Base-by-base conservation (phyloP, 2,329 filamentous ascomycete genomes). In the Graphilbum fragrans region DNA sequence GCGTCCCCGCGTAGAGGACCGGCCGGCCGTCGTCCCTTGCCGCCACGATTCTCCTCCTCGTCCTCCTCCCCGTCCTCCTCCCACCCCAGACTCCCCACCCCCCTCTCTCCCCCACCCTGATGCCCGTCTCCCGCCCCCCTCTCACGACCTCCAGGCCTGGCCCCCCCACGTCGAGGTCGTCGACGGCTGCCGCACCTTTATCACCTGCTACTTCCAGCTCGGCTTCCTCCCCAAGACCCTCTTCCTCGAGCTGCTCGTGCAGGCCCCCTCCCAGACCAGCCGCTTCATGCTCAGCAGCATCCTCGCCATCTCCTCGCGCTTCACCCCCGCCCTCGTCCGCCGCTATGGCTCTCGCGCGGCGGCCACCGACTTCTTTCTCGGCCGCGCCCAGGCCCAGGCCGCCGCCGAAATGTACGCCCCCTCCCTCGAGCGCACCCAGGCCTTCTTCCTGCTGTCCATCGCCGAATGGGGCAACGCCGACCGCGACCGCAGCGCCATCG, bases 371-470 rank as follows among this genome's bases (percentile, higher is more conserved):
- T 65, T 61, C 38, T 76, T 74, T 47, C 67, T 72, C 60, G 63
- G 65, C 23, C 62, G 62, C 22, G 70, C 70, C 1, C 63, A 66
- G 14, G 51, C 51, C 25, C 54, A 73, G 7, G 69, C 70, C 1
- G 50, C 65, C 20, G 55, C 56, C 20, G 68, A 74, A 46, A 55
- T 76, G 29, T 75, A 74, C 47, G 62, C 65, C 39, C 66, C 72
- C 1, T 70, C 64, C 0, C 52, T 77, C 11, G 72, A 76, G 50
- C 60, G 66, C 36, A 74, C 69, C 34, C 73, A 77, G 52, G 72
- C 66, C 1, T 76, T 76, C 45, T 76, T 74, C 47, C 55, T 77
- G 7, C 57, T 77, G 16, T 72, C 69, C 49, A 69, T 77, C 43
- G 70, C 72, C 7, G 71, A 76, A 47, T 72, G 75, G 52, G 70